These are phyloP conservation scores for Aureobasidium sp. DNA, from an alignment of 2,329 filamentous ascomycete genomes.

Conservation along the genomic window DNA sequence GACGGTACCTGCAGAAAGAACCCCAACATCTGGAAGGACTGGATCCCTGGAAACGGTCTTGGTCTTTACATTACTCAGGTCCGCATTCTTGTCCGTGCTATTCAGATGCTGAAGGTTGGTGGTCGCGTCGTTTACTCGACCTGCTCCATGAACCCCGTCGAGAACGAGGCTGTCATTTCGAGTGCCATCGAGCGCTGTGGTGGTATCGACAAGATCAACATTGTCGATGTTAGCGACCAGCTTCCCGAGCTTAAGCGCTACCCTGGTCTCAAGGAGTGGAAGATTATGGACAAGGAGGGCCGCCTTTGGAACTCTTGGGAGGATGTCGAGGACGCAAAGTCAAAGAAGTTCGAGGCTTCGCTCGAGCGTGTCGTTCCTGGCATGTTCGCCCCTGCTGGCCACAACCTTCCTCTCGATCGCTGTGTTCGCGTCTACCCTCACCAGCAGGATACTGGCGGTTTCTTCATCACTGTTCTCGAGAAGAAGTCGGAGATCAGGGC, in stretches of 20 bases:
- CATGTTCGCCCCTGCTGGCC: conserved; percentile 68
- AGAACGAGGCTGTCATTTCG: conserved; percentile 89
- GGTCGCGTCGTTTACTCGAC: conserved; percentile 96
- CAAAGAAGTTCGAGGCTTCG: conserved; percentile 46
- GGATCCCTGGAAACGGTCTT: conserved; percentile 78
- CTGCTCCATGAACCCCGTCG: conserved; percentile 96
- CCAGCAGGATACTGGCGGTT: conserved; percentile 90
- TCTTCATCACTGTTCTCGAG: conserved; percentile 93
- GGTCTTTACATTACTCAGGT: conserved; percentile 82
- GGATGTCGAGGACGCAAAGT: conserved; percentile 63
- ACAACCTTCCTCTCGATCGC: conserved; percentile 67
- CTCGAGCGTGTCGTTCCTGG: conserved; percentile 64
- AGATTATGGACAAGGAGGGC: conserved; percentile 79
- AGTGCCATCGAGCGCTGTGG: conserved; percentile 86
- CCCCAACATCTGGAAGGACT: conserved; percentile 87
- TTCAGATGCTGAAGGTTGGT: conserved; percentile 94
- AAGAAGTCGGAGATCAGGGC: conserved; percentile 82
- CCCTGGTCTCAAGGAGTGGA: conserved; percentile 74
- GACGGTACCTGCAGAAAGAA: conserved; percentile 95
- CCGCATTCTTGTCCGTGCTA: conserved; percentile 78
- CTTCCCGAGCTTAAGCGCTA: conserved; percentile 69
- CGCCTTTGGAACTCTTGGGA: conserved; percentile 74
- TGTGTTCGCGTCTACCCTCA: conserved; percentile 95
- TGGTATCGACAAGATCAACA: conserved; percentile 68
- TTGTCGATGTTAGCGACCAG: conserved; percentile 73